These are phyloP conservation scores for Suillus subaureus DNA, from an alignment of 768 basidiomycete genomes.

Conservation along the genomic window DNA sequence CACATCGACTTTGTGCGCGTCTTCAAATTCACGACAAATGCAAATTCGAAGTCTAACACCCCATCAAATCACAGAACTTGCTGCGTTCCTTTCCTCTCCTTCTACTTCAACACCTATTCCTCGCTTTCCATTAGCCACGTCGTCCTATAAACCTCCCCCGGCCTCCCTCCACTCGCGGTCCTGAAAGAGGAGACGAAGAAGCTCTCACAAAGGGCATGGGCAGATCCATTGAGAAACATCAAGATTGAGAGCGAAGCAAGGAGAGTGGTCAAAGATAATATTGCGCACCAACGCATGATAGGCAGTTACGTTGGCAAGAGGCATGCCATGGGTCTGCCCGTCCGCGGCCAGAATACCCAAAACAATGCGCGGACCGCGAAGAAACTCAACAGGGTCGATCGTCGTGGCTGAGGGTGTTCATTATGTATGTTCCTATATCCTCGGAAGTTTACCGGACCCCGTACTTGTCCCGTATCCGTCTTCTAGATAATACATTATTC, in stretches of 20 bases:
- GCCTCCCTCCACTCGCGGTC: slow-evolving; percentile 35
- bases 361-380: slow-evolving; percentile 89
- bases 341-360: slow-evolving; percentile 92
- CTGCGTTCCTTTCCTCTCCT: slow-evolving; percentile 92
- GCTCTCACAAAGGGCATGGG: slow-evolving; percentile 37
- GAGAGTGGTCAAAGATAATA: slow-evolving; percentile 84
- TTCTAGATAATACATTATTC: slow-evolving; percentile 6
- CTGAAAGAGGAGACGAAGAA: slow-evolving; percentile 30
- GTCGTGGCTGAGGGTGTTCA: slow-evolving; percentile 42
- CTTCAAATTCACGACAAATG: slow-evolving; percentile 88
- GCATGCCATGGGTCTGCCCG: slow-evolving; percentile 92
- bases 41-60: slow-evolving; percentile 81
- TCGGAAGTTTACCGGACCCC: background rate
- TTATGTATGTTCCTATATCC: slow-evolving; percentile 17
- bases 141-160: slow-evolving; percentile 51
- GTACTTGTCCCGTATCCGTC: background rate
- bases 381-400: slow-evolving; percentile 85
- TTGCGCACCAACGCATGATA: slow-evolving; percentile 90
- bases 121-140: slow-evolving; percentile 64
- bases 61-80: slow-evolving; percentile 86
- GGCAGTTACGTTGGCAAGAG: slow-evolving; percentile 92
- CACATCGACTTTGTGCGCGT: slow-evolving; percentile 85
- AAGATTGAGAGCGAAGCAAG: slow-evolving; percentile 88
- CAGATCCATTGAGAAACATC: slow-evolving; percentile 71
- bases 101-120: slow-evolving; percentile 69